Evolutionary conservation across 225 moss, liverwort and hornwort species (phyloP).

Genomic region (Straminergon stramineum): DNA sequence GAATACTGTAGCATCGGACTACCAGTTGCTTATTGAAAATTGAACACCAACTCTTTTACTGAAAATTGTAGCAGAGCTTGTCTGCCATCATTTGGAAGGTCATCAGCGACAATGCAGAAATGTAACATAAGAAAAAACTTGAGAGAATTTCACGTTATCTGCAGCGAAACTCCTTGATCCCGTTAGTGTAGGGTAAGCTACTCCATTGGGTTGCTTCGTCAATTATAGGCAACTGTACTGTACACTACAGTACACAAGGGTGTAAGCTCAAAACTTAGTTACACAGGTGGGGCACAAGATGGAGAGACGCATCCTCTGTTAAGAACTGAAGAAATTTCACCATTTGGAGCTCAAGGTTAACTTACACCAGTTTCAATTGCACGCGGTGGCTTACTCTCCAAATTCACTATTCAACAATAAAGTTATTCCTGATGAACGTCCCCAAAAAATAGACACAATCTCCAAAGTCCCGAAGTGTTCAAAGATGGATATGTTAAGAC

Average conservation of each 20-base stretch:
- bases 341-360: background rate
- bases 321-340: background rate
- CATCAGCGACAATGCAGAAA: background rate
- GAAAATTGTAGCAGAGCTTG: background rate
- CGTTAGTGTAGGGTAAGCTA: background rate
- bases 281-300: background rate
- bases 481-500: background rate
- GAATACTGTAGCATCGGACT: background rate
- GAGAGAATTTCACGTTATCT: background rate
- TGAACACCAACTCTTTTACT: background rate
- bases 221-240: background rate
- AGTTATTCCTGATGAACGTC: background rate
- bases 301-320: background rate
- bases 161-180: background rate
- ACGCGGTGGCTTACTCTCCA: background rate
- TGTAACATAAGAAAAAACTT: background rate
- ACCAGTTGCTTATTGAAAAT: conserved; percentile 12
- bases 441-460: background rate
- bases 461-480: background rate
- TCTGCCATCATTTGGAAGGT: background rate
- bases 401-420: background rate
- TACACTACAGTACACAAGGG: background rate
- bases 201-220: background rate
- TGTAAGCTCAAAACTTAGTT: background rate
- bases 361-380: background rate